phyloP scores from a whole-genome alignment of 225 moss, liverwort and hornwort genomes.

The Neckera pumila region DNA sequence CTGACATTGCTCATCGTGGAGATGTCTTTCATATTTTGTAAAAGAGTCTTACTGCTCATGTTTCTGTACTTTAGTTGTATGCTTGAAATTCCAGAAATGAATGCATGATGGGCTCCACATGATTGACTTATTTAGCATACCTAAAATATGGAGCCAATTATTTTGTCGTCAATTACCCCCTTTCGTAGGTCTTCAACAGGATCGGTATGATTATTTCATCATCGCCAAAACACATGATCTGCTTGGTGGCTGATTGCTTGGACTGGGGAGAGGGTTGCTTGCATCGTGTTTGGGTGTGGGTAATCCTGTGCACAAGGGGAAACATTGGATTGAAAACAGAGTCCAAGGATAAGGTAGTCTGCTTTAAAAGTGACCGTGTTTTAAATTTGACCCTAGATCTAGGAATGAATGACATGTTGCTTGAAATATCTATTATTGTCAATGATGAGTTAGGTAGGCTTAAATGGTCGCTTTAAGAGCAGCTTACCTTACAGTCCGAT shows the following conservation, averaged over 20 bases:
- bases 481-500: no score
- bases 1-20: background rate
- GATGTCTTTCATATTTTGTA: background rate
- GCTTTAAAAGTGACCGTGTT: no score
- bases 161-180: background rate
- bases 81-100: background rate
- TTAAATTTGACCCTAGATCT: no score
- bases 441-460: no score
- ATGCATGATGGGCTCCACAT: background rate
- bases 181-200: background rate
- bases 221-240: background rate
- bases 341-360: no score
- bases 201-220: background rate
- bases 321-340: no score
- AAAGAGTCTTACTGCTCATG: background rate
- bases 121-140: no score
- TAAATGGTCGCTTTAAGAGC: no score
- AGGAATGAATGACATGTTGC: no score
- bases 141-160: background rate
- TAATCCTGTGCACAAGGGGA: no score
- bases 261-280: background rate
- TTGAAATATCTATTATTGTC: no score
- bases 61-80: background rate
- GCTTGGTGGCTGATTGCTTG: background rate
- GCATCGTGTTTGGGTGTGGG: background rate